phyloP scores from a whole-genome alignment of 2,329 filamentous ascomycete genomes.

The Talaromyces sp. region DNA sequence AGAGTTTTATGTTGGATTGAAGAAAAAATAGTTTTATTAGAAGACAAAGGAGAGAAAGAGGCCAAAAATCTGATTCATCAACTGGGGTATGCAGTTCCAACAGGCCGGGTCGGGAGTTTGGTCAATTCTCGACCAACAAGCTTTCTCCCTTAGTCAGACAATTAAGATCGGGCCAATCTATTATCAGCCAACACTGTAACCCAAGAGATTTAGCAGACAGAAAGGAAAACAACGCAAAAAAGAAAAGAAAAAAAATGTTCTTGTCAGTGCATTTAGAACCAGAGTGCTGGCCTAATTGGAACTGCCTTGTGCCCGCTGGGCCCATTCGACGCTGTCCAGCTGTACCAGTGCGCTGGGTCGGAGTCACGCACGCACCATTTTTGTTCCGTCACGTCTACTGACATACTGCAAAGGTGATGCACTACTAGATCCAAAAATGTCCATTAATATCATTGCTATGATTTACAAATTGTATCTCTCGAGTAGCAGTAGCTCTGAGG shows the following conservation, averaged over 20 bases:
- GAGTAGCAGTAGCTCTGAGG: neutral
- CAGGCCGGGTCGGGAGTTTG: neutral
- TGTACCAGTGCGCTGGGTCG: neutral
- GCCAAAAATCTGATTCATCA: neutral
- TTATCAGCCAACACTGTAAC: neutral
- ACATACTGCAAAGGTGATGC: neutral
- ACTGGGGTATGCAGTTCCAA: neutral
- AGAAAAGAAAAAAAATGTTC: neutral
- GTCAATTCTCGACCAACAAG: neutral
- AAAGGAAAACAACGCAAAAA: neutral
- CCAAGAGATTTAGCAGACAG: neutral
- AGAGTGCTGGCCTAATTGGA: neutral
- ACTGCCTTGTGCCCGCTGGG: neutral
- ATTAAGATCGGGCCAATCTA: neutral
- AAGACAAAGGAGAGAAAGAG: neutral
- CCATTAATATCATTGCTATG: neutral
- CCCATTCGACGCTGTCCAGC: neutral
- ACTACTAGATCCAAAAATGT: neutral
- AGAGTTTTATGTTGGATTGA: neutral
- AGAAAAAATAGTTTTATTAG: neutral
- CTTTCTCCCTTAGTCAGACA: neutral
- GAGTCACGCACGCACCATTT: neutral
- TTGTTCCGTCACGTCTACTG: neutral
- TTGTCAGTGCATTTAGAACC: neutral
- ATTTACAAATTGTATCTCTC: neutral